Evolutionary conservation across 2,329 filamentous ascomycete species (phyloP), one percentile per base, ranked within the genome.

Genomic region (Phyllosticta paracitricarpa): DNA sequence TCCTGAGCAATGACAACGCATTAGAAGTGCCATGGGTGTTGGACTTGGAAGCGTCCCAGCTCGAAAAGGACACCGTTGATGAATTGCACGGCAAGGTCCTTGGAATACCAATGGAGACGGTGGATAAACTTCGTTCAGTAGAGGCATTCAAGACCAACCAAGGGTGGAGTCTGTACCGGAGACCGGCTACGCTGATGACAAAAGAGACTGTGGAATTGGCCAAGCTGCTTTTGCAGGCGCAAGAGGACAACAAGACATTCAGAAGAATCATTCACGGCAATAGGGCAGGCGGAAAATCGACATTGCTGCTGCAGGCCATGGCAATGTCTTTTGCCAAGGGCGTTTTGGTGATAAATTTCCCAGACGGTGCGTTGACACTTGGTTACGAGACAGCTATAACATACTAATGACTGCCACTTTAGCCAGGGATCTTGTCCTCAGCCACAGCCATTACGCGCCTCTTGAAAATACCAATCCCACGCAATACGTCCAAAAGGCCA

Each of bases 1-100:
- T 95, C 63, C 84, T 99, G 63, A 93, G 88, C 79, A 99, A 97
- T 77, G 89, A 89, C 74, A 97, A 96, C 76, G 94, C 94, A 57
- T 78, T 97, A 48, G 84, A 87, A 63, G 88, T 97, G 7, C 71
- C 79, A 25, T 88, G 84, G 10, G 79, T 96, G 66, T 76, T 81
- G 63, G 81, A 87, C 56, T 70, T 96, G 60, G 77, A 81, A 64
- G 82, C 80, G 53, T 77, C 87, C 75, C 73, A 81, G 19, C 40
- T 48, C 40, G 77, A 81, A 60, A 74, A 77, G 30, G 78, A 79
- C 0, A 61, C 71, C 51, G 69, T 66, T 56, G 65, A 65, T 10
- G 61, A 65, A 35, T 81, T 83, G 57, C 76, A 82, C 9, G 90
- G 89, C 40, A 82, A 82, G 63, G 82, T 97, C 30, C 77, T 91